Percentiles rank a stretch among this genome's conserved stretches.
phyloP scores from a whole-genome alignment of 495 filamentous ascomycete species.

The Xeromyces bisporus region DNA sequence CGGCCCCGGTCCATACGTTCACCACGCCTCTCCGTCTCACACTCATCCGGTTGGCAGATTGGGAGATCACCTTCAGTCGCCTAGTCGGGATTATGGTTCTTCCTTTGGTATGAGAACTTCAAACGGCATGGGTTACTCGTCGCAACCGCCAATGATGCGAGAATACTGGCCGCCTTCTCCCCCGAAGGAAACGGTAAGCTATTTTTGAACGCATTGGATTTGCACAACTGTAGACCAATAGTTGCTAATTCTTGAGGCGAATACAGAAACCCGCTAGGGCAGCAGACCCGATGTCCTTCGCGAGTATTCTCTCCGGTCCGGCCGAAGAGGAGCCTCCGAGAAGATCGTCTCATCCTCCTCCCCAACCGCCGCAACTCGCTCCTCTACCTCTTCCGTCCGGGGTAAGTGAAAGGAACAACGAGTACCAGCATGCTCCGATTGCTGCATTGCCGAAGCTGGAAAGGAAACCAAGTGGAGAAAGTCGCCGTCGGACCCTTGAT shows the following conservation, averaged over 20 bases:
- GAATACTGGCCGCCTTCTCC: conserved; percentile 19
- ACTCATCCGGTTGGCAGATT: conserved; percentile 28
- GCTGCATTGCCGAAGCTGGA: conserved; percentile 15
- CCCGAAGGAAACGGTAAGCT: conserved; percentile 25
- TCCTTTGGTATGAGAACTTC: conserved; percentile 17
- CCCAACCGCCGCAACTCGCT: conserved; percentile 10
- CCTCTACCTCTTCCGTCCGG: conserved; percentile 5
- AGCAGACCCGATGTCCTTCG: conserved; percentile 79
- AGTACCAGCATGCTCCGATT: conserved; percentile 12
- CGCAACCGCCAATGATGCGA: conserved; percentile 11
- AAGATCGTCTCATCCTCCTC: conserved; percentile 20
- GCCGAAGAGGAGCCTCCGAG: conserved; percentile 40
- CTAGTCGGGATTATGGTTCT: conserved; percentile 22
- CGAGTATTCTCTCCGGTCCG: conserved; percentile 67
- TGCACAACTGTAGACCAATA: too few species aligned
- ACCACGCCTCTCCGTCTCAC: conserved; percentile 25
- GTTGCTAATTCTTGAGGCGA: too few species aligned
- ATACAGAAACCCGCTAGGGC: conserved; percentile 45
- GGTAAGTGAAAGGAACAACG: conserved; percentile 10
- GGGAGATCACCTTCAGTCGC: conserved; percentile 28
- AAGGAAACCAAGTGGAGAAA: conserved; percentile 13
- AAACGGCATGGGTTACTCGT: conserved; percentile 18
- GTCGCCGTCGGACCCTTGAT: conserved; percentile 19
- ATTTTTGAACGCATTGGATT: too few species aligned
- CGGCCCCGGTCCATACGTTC: conserved; percentile 23